These are phyloP conservation scores for Saksenaea oblongispora DNA, from an alignment of 371 early-diverging fungal genomes.

Conservation along the genomic window DNA sequence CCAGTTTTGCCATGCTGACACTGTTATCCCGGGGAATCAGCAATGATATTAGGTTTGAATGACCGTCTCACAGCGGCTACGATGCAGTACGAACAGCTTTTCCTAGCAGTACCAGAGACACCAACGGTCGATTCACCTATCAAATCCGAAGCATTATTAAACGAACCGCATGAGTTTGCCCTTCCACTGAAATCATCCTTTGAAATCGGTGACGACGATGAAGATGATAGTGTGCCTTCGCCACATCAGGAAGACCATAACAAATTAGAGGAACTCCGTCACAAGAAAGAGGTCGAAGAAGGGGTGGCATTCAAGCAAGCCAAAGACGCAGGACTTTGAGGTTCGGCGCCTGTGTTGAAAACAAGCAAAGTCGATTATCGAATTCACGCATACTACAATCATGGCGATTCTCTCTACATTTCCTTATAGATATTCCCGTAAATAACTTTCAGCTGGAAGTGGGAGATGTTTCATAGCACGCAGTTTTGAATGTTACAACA, in stretches of 20 bases:
- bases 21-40: constrained; percentile 23
- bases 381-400: background rate
- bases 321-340: background rate
- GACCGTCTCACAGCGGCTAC: constrained; percentile 37
- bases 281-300: background rate
- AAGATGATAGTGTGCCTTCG: constrained; percentile 33
- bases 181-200: constrained; percentile 35
- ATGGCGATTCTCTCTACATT: too few relatives aligned
- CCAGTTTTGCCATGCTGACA: too few relatives aligned
- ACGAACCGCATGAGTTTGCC: background rate
- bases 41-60: constrained; percentile 31
- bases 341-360: background rate
- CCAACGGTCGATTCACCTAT: background rate
- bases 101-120: background rate
- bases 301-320: background rate
- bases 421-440: too few relatives aligned
- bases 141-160: background rate
- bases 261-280: constrained; percentile 7
- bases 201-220: constrained; percentile 59
- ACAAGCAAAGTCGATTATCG: background rate
- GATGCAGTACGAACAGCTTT: constrained; percentile 20
- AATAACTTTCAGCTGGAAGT: too few relatives aligned
- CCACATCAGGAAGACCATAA: constrained; percentile 5
- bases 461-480: too few relatives aligned
- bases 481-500: too few relatives aligned